Conservation (phyloP, 2,329 filamentous ascomycete genomes). For the Colletotrichum paranaense region DNA sequence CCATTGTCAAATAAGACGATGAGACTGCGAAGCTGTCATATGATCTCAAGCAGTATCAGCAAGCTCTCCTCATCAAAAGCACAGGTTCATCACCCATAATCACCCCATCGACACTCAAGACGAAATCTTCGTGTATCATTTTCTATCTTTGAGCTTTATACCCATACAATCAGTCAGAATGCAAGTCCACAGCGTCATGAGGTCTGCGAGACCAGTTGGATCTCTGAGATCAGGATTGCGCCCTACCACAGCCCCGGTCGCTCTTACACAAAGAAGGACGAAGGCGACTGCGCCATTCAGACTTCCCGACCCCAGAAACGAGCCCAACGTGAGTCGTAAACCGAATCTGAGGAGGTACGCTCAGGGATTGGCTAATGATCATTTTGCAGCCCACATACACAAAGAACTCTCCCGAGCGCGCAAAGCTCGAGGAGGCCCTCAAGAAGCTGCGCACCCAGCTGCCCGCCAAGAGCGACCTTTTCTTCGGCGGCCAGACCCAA, state of each 20-base stretch:
- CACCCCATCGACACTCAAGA: no score
- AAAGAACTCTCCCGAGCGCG: conserved; percentile 44
- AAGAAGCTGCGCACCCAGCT: conserved; percentile 44
- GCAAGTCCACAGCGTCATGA: conserved; percentile 17
- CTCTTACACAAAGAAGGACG: conserved; percentile 38
- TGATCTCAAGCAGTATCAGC: neutral
- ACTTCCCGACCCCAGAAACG: conserved; percentile 45
- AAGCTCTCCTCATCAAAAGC: neutral
- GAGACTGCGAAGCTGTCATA: neutral
- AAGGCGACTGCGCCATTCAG: conserved; percentile 45
- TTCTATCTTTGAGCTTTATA: neutral
- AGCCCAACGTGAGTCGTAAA: conserved; percentile 44
- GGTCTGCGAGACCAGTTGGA: conserved; percentile 1
- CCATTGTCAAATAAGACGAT: conserved; percentile 15
- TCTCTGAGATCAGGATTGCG: neutral
- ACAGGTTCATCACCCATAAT: neutral
- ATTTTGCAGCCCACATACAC: conserved; percentile 42
- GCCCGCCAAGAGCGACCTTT: conserved; percentile 45
- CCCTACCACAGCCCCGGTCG: conserved; percentile 34
- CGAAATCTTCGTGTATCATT: neutral
- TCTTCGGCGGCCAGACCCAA: conserved; percentile 45
- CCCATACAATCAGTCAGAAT: neutral
- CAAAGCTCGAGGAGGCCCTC: conserved; percentile 43
- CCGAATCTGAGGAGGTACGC: neutral
- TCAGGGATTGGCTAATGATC: neutral